A percentile compares a stretch with the other conserved stretches of the same genome.
Evolutionary conservation across 495 filamentous ascomycete species (phyloP).

Genomic region (Lasiosphaeria ovina): DNA sequence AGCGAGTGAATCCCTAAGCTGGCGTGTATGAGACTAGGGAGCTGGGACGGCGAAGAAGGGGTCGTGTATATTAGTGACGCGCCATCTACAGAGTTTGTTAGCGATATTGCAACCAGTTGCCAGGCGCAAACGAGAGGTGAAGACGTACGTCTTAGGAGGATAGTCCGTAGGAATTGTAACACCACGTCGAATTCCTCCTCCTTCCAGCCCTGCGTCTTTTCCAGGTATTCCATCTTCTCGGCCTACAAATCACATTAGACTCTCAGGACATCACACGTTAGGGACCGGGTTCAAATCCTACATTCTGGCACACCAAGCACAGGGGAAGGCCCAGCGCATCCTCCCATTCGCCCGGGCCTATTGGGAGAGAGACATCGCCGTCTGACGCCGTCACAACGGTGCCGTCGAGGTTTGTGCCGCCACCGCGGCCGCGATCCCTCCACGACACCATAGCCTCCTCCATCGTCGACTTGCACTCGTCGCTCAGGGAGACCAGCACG

Average conservation of each 20-base stretch:
- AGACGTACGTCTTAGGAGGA: conserved; percentile 76
- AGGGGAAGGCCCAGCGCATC: conserved; percentile 84
- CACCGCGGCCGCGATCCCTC: conserved; percentile 57
- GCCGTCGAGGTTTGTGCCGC: conserved; percentile 50
- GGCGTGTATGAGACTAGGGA: conserved; percentile 82
- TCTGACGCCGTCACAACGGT: conserved; percentile 45
- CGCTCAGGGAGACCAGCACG: conserved; percentile 69
- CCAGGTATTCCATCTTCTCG: conserved; percentile 82
- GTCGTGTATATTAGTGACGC: conserved; percentile 89
- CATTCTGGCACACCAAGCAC: conserved; percentile 91
- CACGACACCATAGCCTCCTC: conserved; percentile 74
- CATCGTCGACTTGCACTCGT: conserved; percentile 74
- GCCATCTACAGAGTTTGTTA: conserved; percentile 60
- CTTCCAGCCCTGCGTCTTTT: conserved; percentile 85
- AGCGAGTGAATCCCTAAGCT: conserved; percentile 88
- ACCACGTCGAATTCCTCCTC: conserved; percentile 93
- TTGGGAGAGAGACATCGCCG: conserved; percentile 66
- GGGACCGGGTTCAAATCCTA: conserved; percentile 41
- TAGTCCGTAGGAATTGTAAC: conserved; percentile 80
- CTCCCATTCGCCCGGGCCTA: conserved; percentile 93
- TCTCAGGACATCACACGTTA: neutral
- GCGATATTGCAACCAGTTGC: neutral
- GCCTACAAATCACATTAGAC: conserved; percentile 51
- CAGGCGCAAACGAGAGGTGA: neutral
- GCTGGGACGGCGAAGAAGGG: conserved; percentile 70